A percentile compares a stretch with the other conserved stretches of the same genome.
These are phyloP conservation scores for Ogataea minuta DNA, from an alignment of 805 yeast species.

Conservation along the genomic window DNA sequence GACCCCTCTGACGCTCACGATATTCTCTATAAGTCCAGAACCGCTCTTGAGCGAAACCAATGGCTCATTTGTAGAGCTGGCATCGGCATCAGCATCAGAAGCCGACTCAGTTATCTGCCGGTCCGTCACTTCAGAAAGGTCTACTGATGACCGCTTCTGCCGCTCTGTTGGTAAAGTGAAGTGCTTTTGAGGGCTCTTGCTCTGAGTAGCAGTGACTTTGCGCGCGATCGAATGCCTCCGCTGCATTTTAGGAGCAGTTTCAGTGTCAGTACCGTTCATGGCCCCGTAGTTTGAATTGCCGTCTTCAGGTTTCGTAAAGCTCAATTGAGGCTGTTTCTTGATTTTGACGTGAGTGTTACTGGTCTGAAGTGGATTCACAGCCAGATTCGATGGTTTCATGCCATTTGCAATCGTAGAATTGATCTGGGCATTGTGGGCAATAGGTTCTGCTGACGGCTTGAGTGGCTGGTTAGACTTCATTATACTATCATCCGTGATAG, in stretches of 20 bases:
- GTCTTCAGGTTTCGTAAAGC: constrained; percentile 2
- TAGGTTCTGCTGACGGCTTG: background rate
- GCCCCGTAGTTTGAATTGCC: constrained; percentile 27
- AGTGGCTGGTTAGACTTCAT: background rate
- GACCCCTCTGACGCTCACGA: constrained; percentile 80
- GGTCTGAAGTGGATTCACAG: constrained; percentile 67
- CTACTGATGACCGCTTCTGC: constrained; percentile 22
- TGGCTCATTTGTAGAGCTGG: constrained; percentile 11
- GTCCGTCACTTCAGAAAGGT: constrained; percentile 23
- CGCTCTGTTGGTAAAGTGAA: constrained; percentile 22
- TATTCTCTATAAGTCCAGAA: constrained; percentile 75
- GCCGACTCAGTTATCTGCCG: background rate
- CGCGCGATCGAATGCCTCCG: background rate
- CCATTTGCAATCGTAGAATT: constrained; percentile 30
- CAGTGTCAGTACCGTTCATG: constrained; percentile 32
- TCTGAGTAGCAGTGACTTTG: constrained; percentile 4
- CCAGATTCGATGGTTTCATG: constrained; percentile 60
- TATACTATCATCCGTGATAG: constrained; percentile 2
- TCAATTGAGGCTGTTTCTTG: constrained; percentile 50
- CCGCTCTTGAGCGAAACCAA: constrained; percentile 30
- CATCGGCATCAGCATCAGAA: background rate
- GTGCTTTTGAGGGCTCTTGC: constrained; percentile 12
- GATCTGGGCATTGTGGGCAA: constrained; percentile 13
- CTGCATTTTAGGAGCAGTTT: constrained; percentile 15
- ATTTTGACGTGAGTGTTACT: constrained; percentile 65